Evolutionary conservation across 169 alveolate species (phyloP), one percentile per base, ranked within the genome.

Genomic region (Plasmodium cynomolgi): DNA sequence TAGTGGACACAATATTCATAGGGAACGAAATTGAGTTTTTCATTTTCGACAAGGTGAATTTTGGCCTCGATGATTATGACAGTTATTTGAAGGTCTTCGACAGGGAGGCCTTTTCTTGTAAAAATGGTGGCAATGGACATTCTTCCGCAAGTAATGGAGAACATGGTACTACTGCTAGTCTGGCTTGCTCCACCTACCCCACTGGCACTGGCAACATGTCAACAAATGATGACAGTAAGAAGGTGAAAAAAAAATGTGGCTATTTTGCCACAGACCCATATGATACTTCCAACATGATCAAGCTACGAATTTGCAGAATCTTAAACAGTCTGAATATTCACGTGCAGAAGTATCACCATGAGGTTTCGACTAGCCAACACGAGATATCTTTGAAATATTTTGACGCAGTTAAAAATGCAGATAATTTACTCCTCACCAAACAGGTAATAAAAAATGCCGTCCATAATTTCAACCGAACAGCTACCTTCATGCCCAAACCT

Each of bases 401-500:
- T 39, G 82, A 95, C n/a, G 90, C 95, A 26, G 17, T 96, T 41
- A 54, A 34, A 8, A 92, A 95, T 17, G 97, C 97, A 68, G 97
- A 96, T 93, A 85, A 73, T 54, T 80, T 96, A 80, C 74, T 95
- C 90, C 68, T 93, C 34, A 71, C 92, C 26, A 96, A 96, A 81
- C 97, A 96, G 81, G 83, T 96, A 11, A 92, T 96, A 26, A 95
- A 96, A 96, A 96, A 84, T 34, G 82, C 81, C 23, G 97, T 97
- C 23, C 95, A 96, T 80, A 68, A 75, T 37, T 83, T 91, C 29
- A 96, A 95, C 79, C 92, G 95, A 62, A 93, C 98, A 8, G 98
- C 97, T 68, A 96, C 98, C 3, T 97, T 97, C 92, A 96, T 97
- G 97, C 97, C 98, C 31, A 96, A 97, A 88, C 98, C 98, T 2